Percentiles rank a stretch among this genome's conserved stretches.
Conservation (phyloP, 805 yeast genomes). For the Metschnikowia hibisci region DNA sequence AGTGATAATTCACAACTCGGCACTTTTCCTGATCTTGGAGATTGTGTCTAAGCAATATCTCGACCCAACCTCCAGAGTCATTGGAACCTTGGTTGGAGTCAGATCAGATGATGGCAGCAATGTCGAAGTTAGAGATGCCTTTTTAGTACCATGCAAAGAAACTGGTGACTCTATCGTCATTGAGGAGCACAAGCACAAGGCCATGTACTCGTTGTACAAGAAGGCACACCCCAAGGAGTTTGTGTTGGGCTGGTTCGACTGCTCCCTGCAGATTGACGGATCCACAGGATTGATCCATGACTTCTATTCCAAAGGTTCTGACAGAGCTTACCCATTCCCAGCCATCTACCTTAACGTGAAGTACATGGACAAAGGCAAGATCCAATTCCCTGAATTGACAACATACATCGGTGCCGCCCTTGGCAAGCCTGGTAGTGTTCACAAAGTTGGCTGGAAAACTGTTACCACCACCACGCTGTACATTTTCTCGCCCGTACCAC, state of each 20-base stretch:
- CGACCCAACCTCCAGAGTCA: constrained; percentile 49
- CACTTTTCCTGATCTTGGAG: constrained; percentile 73
- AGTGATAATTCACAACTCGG: constrained; percentile 62
- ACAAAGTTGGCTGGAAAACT: constrained; percentile 39
- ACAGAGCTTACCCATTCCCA: constrained; percentile 69
- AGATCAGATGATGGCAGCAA: constrained; percentile 81
- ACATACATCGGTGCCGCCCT: constrained; percentile 78
- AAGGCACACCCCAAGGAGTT: constrained; percentile 74
- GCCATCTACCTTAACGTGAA: constrained; percentile 77
- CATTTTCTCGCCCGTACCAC: constrained; percentile 74
- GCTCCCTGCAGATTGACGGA: constrained; percentile 57
- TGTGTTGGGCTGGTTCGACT: constrained; percentile 83
- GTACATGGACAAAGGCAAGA: constrained; percentile 44
- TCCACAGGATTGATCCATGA: constrained; percentile 78
- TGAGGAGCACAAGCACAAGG: constrained; percentile 70
- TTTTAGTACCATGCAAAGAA: constrained; percentile 75
- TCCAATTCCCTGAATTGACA: constrained; percentile 50
- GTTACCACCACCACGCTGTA: constrained; percentile 36
- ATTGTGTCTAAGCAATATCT: constrained; percentile 53
- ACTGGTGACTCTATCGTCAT: constrained; percentile 71
- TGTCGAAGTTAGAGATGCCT: constrained; percentile 69
- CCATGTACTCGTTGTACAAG: constrained; percentile 67
- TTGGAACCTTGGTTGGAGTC: constrained; percentile 78
- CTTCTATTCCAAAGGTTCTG: constrained; percentile 65
- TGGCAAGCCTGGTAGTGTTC: constrained; percentile 47